Base-by-base conservation (phyloP, 805 yeast species). In the Starmerella bombicola region DNA sequence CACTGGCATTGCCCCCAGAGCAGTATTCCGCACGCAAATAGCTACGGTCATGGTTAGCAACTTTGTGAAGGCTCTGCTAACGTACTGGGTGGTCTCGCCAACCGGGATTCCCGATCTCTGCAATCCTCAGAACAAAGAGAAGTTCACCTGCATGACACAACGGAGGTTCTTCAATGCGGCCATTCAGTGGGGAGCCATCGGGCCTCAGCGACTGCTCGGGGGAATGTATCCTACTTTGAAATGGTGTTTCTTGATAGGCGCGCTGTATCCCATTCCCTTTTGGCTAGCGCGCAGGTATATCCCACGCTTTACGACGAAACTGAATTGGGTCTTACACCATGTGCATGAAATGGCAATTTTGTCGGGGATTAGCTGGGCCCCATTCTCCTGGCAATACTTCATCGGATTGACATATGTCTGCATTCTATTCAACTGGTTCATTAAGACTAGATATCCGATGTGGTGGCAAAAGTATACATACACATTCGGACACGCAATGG, bases 161-260 rank as follows among this genome's bases (percentile, higher is more conserved):
- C 61, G 59, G 20, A 56, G 66, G 24, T 70, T 67, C 58, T 71
- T 63, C 54, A 57, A 67, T 23, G 69, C 76, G 5, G 69, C 76
- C 3, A 65, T 74, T 25, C 55, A 70, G 42, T 74, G 78, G 76
- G 78, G 79, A 48, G 56, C 63, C 3, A 68, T 76, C 54, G 81
- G 81, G 2, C 82, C 84, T 6, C 71, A 71, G 55, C 53, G 62
- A 20, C 51, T 60, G 13, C 55, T 62, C 37, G 64, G 68, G 38
- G 71, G 72, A 0, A 54, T 76, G 16, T 78, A 78, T 53, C 82
- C 83, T 1, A 61, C 69, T 12, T 60, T 78, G 43, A 70, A 73
- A 55, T 77, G 74, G 71, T 72, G 80, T 46, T 77, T 78, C 65
- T 61, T 78, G 23, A 62, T 74, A 40, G 83, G 84, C 3, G 57